Percentiles rank a stretch among this genome's conserved stretches.
Evolutionary conservation across 23 red algal species (phyloP).

Genomic region (Gracilaria domingensis): DNA sequence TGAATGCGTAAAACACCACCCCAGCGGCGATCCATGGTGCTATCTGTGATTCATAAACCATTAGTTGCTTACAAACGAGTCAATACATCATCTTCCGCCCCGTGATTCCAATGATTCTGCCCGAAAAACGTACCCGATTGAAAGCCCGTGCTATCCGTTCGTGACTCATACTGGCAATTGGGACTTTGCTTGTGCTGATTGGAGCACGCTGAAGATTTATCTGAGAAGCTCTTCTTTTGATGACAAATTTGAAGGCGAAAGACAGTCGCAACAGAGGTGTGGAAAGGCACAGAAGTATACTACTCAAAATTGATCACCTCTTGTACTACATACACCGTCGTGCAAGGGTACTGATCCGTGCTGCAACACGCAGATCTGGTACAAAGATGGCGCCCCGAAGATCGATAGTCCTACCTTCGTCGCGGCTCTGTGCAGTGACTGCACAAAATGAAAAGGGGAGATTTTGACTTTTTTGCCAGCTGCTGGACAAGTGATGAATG

Average conservation of each 20-base stretch:
- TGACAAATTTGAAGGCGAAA: background rate
- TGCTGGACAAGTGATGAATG: too few species aligned
- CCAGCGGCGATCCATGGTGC: slow-evolving; percentile 47
- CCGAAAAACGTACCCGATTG: background rate
- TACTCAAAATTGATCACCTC: too few species aligned
- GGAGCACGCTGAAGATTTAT: background rate
- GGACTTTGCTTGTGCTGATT: background rate
- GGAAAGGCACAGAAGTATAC: too few species aligned
- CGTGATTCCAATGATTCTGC: too few species aligned
- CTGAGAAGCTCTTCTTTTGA: background rate
- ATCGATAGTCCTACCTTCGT: too few species aligned
- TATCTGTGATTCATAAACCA: slow-evolving; percentile 5
- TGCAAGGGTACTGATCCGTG: too few species aligned
- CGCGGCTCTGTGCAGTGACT: too few species aligned
- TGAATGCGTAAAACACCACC: slow-evolving; percentile 52
- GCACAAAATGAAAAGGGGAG: background rate
- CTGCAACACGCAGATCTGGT: too few species aligned
- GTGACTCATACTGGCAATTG: background rate
- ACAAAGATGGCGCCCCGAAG: too few species aligned
- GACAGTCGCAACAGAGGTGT: too few species aligned
- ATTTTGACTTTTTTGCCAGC: slow-evolving; percentile 1
- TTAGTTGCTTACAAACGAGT: background rate
- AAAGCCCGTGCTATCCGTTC: background rate
- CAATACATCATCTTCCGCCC: background rate
- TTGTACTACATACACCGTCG: too few species aligned